Evolutionary conservation across 139 green algal species (phyloP), one percentile per base, ranked within the genome.

Genomic region (Chlamydomonas sp.): DNA sequence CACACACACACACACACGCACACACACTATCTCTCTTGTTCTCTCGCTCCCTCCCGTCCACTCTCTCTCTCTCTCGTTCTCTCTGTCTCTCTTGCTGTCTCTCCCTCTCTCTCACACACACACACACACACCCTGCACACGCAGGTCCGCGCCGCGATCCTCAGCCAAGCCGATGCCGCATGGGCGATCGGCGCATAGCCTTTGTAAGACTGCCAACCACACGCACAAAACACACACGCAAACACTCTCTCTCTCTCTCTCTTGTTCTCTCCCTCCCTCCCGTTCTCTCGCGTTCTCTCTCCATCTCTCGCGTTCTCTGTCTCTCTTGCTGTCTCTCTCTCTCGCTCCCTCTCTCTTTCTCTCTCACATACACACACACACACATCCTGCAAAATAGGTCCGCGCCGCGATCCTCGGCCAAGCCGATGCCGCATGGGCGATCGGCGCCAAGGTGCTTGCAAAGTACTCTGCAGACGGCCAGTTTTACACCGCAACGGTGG

Each of bases 171-270:
- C 5, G 49, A 73, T 24, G 61, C 84, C 1, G 73, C 71, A 3
- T 95, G 89, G 89, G 88, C 88, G 3, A 82, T 95, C 0, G 89
- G 89, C 3, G 86, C 81, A 0, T 48, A 69, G 36, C n/a, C n/a
- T n/a, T n/a, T n/a, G n/a, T n/a, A n/a, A n/a, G n/a, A n/a, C n/a
- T n/a, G n/a, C n/a, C n/a, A n/a, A n/a, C n/a, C n/a, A n/a, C n/a
- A n/a, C n/a, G n/a, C n/a, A n/a, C n/a, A n/a, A n/a, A n/a, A n/a
- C n/a, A n/a, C n/a, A n/a, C n/a, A n/a, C n/a, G n/a, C n/a, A n/a
- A n/a, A n/a, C n/a, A n/a, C n/a, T n/a, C n/a, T n/a, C n/a, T n/a
- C n/a, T n/a, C n/a, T n/a, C n/a, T n/a, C n/a, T n/a, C n/a, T n/a
- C n/a, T 31, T 61, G 35, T 22, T 13, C 16, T 4, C 29, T 65